Base-by-base conservation (phyloP, 2,329 filamentous ascomycete species). In the Aspergillus texensis region DNA sequence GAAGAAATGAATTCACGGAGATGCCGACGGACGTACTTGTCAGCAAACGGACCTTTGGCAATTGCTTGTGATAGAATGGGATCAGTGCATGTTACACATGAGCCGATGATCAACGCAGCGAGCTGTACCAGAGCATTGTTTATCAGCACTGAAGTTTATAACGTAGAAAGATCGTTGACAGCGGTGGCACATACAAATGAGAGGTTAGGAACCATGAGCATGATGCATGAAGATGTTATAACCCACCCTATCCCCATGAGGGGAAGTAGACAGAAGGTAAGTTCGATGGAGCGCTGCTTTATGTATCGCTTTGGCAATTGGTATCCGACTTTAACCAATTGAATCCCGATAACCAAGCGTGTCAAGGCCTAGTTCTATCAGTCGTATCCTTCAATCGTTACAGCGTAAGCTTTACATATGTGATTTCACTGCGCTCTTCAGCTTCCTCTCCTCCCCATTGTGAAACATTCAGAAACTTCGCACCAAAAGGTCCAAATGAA, bases 191-290 rank as follows among this genome's bases (percentile, higher is more conserved):
- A 6, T 68, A 78, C 74, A 16, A 87, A 77, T 0, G 83, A 82
- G 11, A 89, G 64, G 28, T 85, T 84, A 0, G 86, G 86, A 2
- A 88, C 77, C 12, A 83, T 84, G 6, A 84, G 77, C 36, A 86
- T 73, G 50, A 89, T 80, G 65, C 86, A 88, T 2, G 81, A 77
- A 0, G 84, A 85, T 0, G 86, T 88, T 67, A 77, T 81, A 8
- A 89, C 71, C 87, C 87, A 89, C 82, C 87, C 87, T 58, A 87
- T 75, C 1, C 85, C 84, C 87, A 88, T 89, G 65, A 88, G 78
- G 2, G 86, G 86, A 8, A 89, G 68, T 6, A 89, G 76, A 50
- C 82, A 84, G 10, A 88, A 79, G 5, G 80, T 72, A 74, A 89
- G 81, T 61, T 87, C 85, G 61, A 82, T 84, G 76, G 82, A 84